Percentiles rank a stretch among this genome's conserved stretches.
Conservation (phyloP, 495 filamentous ascomycete genomes). For the Penicillium diatomitis region DNA sequence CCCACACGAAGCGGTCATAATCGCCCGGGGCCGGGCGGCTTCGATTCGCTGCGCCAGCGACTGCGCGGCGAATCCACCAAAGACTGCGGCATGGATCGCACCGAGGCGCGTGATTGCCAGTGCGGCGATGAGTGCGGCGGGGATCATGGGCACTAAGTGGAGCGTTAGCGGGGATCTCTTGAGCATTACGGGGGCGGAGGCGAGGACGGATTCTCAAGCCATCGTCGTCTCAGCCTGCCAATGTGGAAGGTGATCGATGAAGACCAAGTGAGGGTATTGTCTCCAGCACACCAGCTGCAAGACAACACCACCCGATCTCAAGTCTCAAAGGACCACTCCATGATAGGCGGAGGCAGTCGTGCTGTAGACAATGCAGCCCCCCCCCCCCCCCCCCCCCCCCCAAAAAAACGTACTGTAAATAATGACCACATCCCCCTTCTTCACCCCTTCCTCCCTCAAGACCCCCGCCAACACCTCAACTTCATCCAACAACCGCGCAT, state of each 20-base stretch:
- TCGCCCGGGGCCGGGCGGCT: conserved; percentile 59
- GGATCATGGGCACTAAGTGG: conserved; percentile 84
- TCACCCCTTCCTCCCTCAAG: conserved; percentile 71
- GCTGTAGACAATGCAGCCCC: too few relatives aligned
- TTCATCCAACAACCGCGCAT: conserved; percentile 67
- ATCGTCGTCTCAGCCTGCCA: background rate
- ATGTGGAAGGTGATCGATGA: background rate
- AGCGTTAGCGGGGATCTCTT: background rate
- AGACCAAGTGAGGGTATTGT: background rate
- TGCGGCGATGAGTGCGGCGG: conserved; percentile 73
- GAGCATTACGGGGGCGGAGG: background rate
- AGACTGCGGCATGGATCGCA: conserved; percentile 85
- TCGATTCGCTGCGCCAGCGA: conserved; percentile 87
- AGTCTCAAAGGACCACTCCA: too few relatives aligned
- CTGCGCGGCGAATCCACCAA: conserved; percentile 77
- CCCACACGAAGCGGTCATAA: conserved; percentile 86
- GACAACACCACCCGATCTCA: too few relatives aligned
- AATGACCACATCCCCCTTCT: conserved; percentile 81
- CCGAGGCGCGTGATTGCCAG: conserved; percentile 75
- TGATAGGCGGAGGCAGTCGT: too few relatives aligned
- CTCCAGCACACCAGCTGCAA: background rate
- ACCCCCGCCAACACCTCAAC: conserved; percentile 79
- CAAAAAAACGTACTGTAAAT: conserved; percentile 64
- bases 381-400: background rate
- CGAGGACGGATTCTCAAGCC: background rate